Base-by-base conservation (phyloP, 345 rosid genomes). In the Durio zibethinus region DNA sequence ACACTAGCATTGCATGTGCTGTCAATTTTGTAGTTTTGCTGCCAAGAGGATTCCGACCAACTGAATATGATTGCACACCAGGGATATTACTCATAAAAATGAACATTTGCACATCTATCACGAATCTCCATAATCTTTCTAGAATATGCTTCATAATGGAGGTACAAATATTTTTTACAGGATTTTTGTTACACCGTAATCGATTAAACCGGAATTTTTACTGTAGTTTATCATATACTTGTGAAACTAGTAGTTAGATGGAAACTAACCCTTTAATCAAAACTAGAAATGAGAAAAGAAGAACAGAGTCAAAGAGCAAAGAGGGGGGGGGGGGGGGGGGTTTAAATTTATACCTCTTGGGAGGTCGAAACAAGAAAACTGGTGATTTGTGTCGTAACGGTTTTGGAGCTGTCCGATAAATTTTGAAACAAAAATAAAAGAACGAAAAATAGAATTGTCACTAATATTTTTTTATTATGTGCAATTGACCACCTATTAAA, bases 111-210 rank as follows among this genome's bases (percentile, higher is more conserved):
- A 73, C n/a, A n/a, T 54, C 29, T 50, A 61, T 31, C 60, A 54
- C 54, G 20, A 73, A 73, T 73, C 76, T 56, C 21, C 43, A 71
- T 71, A 10, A 50, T 31, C 60, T 31, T 48, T 50, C 74, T 50
- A 71, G 74, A 50, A 33, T 20, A 71, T 50, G 74, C 53, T 50
- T 31, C 60, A 50, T 33, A 18, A 71, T 10, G 11, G 50, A 27
- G 20, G 61, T 29, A 52, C 62, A 72, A 54, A 54, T 21, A 16
- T 35, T 72, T 6, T 21, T 10, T 7, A 53, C 4, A 33, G 50
- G 12, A 5, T 71, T 31, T 42, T 70, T 70, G 57, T 47, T 10
- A 45, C 16, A 45, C 29, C 29, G 23, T 27, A 47, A 16, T 43
- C 25, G 21, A 33, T 35, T 2, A 25, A 16, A 4, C 54, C 4